Evolutionary conservation across 179 eudicot genomes (phyloP).

Genomic region (Nepenthes alata): DNA sequence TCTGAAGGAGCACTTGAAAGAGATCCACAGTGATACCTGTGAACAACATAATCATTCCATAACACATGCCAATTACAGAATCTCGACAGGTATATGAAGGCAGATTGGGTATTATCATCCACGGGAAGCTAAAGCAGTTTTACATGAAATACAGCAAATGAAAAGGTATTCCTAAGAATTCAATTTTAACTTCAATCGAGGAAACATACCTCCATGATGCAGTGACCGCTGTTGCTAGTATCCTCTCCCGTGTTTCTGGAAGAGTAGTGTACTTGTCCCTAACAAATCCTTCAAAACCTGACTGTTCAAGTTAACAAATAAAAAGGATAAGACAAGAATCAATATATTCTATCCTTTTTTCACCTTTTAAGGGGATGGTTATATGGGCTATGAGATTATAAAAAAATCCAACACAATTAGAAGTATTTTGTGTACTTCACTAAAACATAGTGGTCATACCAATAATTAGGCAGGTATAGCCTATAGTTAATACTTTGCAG

Average conservation of each 20-base stretch:
- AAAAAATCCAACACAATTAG: no score
- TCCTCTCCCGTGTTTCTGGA: constrained; percentile 89
- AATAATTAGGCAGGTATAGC: no score
- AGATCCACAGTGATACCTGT: constrained; percentile 65
- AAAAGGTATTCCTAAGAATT: no score
- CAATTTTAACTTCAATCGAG: neutral
- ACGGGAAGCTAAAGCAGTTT: no score
- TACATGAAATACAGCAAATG: no score
- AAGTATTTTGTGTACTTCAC: neutral
- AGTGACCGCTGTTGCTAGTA: constrained; percentile 80
- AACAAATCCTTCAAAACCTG: constrained; percentile 90
- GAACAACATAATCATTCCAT: neutral
- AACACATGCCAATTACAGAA: neutral
- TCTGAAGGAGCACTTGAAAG: constrained; percentile 44
- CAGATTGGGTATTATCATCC: neutral
- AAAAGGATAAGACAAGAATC: neutral
- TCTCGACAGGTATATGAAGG: neutral
- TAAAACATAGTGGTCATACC: neutral
- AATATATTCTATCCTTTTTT: neutral
- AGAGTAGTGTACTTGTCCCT: constrained; percentile 75
- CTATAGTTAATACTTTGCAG: no score
- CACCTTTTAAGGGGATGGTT: neutral
- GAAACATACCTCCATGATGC: constrained; percentile 75
- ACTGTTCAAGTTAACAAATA: constrained; percentile 27
- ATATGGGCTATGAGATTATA: no score